A percentile compares a stretch with the other conserved stretches of the same genome.
Evolutionary conservation across 2,329 filamentous ascomycete genomes (phyloP).

Genomic region (Elsinoe fawcettii): DNA sequence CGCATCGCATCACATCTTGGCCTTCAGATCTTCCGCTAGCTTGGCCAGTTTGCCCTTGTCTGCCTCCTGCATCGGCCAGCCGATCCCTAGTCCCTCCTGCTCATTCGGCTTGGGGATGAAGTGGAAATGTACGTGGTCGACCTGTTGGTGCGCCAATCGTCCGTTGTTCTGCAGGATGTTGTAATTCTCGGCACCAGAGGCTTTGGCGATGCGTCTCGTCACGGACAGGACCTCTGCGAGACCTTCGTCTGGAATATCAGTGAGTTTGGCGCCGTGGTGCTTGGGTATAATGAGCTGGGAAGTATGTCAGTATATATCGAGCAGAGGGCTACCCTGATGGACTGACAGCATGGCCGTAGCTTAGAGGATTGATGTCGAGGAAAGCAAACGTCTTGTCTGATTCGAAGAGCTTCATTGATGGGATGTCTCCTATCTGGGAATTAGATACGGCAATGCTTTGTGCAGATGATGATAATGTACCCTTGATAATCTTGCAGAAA

Average conservation of each 20-base stretch:
- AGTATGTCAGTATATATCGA: not conserved
- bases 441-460: not conserved
- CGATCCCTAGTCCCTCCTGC: constrained; percentile 67
- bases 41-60: constrained; percentile 80
- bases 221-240: constrained; percentile 76
- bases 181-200: constrained; percentile 70
- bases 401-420: constrained; percentile 92
- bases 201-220: constrained; percentile 76
- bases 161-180: constrained; percentile 98
- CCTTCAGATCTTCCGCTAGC: constrained; percentile 74
- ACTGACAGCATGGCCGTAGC: constrained; percentile 77
- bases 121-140: constrained; percentile 94
- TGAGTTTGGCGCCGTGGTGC: constrained; percentile 81
- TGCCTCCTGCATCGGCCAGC: constrained; percentile 66
- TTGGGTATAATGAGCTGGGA: constrained; percentile 89
- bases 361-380: constrained; percentile 88
- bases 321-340: not conserved
- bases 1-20: constrained; percentile 59
- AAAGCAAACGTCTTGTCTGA: constrained; percentile 90
- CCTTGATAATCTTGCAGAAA: constrained; percentile 98
- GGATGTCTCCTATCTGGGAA: constrained; percentile 68
- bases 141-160: constrained; percentile 78
- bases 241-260: constrained; percentile 85
- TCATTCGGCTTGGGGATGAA: constrained; percentile 94
- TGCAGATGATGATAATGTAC: constrained; percentile 36